Base-by-base conservation (phyloP, 73 alveolate genomes). In the Halteria grandinella region DNA sequence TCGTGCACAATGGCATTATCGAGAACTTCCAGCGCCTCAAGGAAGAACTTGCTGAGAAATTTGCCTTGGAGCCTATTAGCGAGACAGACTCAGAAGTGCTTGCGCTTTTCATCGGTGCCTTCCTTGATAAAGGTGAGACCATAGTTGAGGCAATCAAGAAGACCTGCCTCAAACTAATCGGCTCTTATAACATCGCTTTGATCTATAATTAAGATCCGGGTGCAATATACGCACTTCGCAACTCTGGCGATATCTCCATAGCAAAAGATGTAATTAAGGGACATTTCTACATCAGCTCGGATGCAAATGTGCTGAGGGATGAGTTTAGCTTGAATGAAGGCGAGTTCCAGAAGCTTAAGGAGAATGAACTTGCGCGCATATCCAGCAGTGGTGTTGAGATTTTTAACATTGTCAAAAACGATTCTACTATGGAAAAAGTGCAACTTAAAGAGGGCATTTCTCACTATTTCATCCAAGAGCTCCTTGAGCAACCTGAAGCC, bases 401-500 rank as follows among this genome's bases (percentile, higher is more conserved):
- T n/a, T n/a, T n/a, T n/a, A n/a, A n/a, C n/a, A n/a, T n/a, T n/a
- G n/a, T n/a, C n/a, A n/a, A n/a, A n/a, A n/a, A n/a, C n/a, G n/a
- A n/a, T n/a, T n/a, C n/a, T n/a, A n/a, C n/a, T n/a, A n/a, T n/a
- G n/a, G 72, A 41, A 14, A 29, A 14, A 32, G 59, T 50, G 41
- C 87, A 15, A 5, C 21, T 87, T 12, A 81, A 63, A 37, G 70
- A 75, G 1, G 93, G 93, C 3, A 64, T 49, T 50, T 44, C 47
- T 0, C 80, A 85, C 62, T 87, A 55, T 64, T 64, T 74, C 20
- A 51, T 69, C 34, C 71, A 87, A 34, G 95, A 87, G 53, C 71
- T 87, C 40, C 55, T 23, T 63, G 95, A 87, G 47, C 82, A 87
- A 36, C 86, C 90, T 15, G 87, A 87, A 54, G 72, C 87, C 21